Percentiles rank a stretch among this genome's conserved stretches.
Evolutionary conservation across 2,329 filamentous ascomycete genomes (phyloP).

Genomic region (Venturia pyrina): DNA sequence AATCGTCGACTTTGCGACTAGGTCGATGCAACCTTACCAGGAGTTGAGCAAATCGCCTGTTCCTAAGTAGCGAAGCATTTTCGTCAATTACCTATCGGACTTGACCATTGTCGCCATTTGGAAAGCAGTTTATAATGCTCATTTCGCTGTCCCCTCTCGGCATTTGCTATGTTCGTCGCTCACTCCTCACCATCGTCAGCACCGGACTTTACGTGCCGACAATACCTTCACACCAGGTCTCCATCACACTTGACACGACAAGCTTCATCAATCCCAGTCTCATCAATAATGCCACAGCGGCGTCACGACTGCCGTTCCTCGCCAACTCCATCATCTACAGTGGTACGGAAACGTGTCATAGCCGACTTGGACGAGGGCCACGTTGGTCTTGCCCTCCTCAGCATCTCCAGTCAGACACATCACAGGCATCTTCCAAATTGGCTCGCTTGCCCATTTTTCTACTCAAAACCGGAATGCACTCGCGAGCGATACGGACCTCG

Average conservation of each 20-base stretch:
- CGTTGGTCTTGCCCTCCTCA: neutral
- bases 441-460: neutral
- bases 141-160: conserved; percentile 3
- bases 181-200: conserved; percentile 7
- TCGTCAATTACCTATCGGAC: conserved; percentile 6
- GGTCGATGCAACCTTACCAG: conserved; percentile 5
- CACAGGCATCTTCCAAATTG: neutral
- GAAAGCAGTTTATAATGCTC: neutral
- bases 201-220: neutral
- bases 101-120: neutral
- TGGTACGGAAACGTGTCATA: neutral
- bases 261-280: neutral
- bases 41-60: neutral
- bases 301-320: neutral
- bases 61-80: conserved; percentile 5
- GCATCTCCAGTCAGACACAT: neutral
- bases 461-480: neutral
- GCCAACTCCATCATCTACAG: neutral
- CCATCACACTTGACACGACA: neutral
- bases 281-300: neutral
- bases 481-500: neutral
- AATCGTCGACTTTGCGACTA: neutral
- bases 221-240: neutral
- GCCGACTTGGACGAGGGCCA: neutral
- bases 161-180: neutral